Evolutionary conservation across 2,329 filamentous ascomycete genomes (phyloP), one percentile per base, ranked within the genome.

Genomic region (Colletotrichum sojae): DNA sequence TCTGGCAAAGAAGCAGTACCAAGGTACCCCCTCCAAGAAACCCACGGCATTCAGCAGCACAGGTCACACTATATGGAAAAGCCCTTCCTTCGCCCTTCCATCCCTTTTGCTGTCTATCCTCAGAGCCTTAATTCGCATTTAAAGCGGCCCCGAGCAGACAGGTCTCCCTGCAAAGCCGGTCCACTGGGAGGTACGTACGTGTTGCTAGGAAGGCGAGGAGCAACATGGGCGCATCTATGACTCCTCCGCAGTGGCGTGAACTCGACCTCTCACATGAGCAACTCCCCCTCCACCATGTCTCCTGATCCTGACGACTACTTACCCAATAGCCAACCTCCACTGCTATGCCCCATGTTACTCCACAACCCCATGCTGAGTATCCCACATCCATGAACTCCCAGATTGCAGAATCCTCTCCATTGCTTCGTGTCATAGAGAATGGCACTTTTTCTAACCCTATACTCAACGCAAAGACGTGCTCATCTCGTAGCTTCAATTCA

Each of bases 221-320:
- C 10, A 36, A 2, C 40, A 43, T 43, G 31, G 31, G 31, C 31
- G 61, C 53, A 64, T 58, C 43, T 6, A 27, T 58, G 53, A 64
- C 61, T 64, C 61, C 15, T 49, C 60, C 18, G 16, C 27, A 49
- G 61, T 64, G 61, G 61, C 61, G 61, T 64, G 61, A 58, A 64
- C 31, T 58, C 36, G 27, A 18, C 45, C 45, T 46, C 51, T 56
- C 60, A 58, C 61, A 64, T 64, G 61, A 58, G 61, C 61, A 58
- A 18, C 53, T 46, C 12, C 18, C 27, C 52, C 43, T 39, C 16
- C 40, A 10, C 46, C 27, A 39, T 36, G 20, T 64, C 61, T 58
- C 61, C 61, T 58, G 61, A 64, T 60, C 46, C 22, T 22, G 18
- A 13, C 16, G 25, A 52, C 9, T 18, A 52, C 6, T 20, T 22